phyloP scores from a whole-genome alignment of 2,329 filamentous ascomycete species.

The Cercospora zeae-maydis region DNA sequence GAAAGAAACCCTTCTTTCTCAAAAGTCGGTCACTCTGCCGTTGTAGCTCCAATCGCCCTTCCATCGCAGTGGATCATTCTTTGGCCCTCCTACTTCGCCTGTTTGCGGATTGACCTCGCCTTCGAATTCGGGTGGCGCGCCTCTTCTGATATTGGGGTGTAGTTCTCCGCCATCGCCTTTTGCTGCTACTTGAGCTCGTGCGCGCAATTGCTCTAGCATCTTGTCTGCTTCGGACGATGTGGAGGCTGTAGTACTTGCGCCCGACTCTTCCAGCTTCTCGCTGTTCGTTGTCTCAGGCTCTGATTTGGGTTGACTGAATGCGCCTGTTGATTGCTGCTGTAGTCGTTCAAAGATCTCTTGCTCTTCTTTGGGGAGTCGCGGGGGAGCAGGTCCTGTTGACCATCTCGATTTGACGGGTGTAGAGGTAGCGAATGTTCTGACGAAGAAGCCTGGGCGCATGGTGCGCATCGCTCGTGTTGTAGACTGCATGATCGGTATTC shows the following conservation, averaged over 20 bases:
- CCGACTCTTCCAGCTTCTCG: slow-evolving; percentile 1
- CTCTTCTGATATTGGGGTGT: slow-evolving; percentile 68
- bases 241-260: slow-evolving; percentile 4
- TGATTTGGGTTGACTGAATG: slow-evolving; percentile 62
- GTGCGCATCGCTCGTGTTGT: slow-evolving; percentile 20
- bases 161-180: slow-evolving; percentile 61
- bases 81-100: slow-evolving; percentile 91
- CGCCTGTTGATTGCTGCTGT: slow-evolving; percentile 72
- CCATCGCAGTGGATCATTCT: slow-evolving; percentile 94
- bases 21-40: slow-evolving; percentile 90
- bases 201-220: slow-evolving; percentile 31
- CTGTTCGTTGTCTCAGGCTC: slow-evolving; percentile 5
- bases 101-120: slow-evolving; percentile 90
- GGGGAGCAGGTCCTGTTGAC: slow-evolving; percentile 63
- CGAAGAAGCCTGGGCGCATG: slow-evolving; percentile 31
- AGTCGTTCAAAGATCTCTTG: slow-evolving; percentile 89
- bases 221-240: slow-evolving; percentile 26
- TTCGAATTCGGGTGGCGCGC: slow-evolving; percentile 85
- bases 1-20: slow-evolving; percentile 22
- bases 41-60: slow-evolving; percentile 87
- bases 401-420: slow-evolving; percentile 42
- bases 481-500: slow-evolving; percentile 25
- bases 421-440: slow-evolving; percentile 38
- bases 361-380: slow-evolving; percentile 79
- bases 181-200: slow-evolving; percentile 48